Conservation (phyloP, 2,329 filamentous ascomycete genomes). For the Arthrobotrys pseudoclavata region DNA sequence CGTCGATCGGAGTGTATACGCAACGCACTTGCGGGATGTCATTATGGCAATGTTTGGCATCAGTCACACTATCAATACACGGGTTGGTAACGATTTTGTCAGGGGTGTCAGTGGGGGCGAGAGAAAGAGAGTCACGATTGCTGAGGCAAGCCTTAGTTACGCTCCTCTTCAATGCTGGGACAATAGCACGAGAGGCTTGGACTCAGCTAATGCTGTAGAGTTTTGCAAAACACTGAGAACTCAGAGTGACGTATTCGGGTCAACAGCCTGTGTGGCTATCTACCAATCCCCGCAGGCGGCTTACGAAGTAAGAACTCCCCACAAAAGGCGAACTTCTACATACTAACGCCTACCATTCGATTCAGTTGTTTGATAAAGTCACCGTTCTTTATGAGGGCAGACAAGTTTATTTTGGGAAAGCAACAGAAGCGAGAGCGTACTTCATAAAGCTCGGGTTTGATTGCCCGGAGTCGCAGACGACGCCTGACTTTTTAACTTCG, state of each 20-base stretch:
- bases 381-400: conserved; percentile 77
- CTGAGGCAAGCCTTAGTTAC: conserved; percentile 73
- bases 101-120: conserved; percentile 82
- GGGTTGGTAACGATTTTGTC: conserved; percentile 80
- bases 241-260: conserved; percentile 76
- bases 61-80: conserved; percentile 78
- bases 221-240: conserved; percentile 79
- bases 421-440: conserved; percentile 75
- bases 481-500: conserved; percentile 80
- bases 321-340: neutral
- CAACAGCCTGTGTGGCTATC: conserved; percentile 78
- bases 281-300: conserved; percentile 75
- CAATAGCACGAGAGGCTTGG: conserved; percentile 80
- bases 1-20: conserved; percentile 71
- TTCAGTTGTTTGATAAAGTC: conserved; percentile 76
- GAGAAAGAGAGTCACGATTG: conserved; percentile 76
- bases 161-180: conserved; percentile 77
- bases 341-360: conserved; percentile 63
- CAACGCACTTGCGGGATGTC: conserved; percentile 77
- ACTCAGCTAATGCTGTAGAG: conserved; percentile 81
- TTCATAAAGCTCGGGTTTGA: conserved; percentile 80
- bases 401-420: conserved; percentile 79
- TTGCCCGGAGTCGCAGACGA: conserved; percentile 72
- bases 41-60: conserved; percentile 83
- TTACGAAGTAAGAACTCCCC: conserved; percentile 59